These are phyloP conservation scores for Benincasa hispida DNA, from an alignment of 306 rosid genomes.

Conservation along the genomic window DNA sequence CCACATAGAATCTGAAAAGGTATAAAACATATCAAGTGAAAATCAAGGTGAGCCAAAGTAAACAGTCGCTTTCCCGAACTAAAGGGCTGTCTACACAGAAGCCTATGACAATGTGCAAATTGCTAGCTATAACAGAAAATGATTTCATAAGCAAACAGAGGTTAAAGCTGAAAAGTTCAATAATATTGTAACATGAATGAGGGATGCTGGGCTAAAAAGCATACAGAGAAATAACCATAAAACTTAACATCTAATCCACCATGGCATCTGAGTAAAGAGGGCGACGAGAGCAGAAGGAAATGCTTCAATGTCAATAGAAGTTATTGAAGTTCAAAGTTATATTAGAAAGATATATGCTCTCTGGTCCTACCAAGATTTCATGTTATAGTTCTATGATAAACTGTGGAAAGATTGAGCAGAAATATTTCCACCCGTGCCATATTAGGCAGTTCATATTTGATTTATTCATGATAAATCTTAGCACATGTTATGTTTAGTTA, in stretches of 20 bases:
- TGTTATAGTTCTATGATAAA: not conserved
- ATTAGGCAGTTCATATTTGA: not conserved
- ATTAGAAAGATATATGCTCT: not conserved
- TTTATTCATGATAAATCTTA: not conserved
- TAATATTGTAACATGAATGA: not conserved
- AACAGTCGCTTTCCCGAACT: not conserved
- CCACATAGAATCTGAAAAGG: constrained; percentile 77
- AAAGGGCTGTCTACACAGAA: not conserved
- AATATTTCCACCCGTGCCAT: not conserved
- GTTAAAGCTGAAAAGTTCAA: not conserved
- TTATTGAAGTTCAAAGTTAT: not conserved
- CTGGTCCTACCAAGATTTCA: not conserved
- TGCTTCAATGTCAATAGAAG: not conserved
- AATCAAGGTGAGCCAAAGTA: not conserved
- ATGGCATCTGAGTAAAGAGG: not conserved
- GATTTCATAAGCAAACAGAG: not conserved
- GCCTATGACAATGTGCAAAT: not conserved
- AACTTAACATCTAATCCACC: not conserved
- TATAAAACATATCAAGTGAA: not conserved
- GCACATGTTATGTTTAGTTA: not conserved
- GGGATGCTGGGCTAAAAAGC: not conserved
- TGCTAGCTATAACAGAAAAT: not conserved
- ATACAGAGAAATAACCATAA: not conserved
- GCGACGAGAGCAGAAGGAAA: not conserved
- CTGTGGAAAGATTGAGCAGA: not conserved